Evolutionary conservation across 2,329 filamentous ascomycete genomes (phyloP), one percentile per base, ranked within the genome.

Genomic region (Colletotrichum filicis): DNA sequence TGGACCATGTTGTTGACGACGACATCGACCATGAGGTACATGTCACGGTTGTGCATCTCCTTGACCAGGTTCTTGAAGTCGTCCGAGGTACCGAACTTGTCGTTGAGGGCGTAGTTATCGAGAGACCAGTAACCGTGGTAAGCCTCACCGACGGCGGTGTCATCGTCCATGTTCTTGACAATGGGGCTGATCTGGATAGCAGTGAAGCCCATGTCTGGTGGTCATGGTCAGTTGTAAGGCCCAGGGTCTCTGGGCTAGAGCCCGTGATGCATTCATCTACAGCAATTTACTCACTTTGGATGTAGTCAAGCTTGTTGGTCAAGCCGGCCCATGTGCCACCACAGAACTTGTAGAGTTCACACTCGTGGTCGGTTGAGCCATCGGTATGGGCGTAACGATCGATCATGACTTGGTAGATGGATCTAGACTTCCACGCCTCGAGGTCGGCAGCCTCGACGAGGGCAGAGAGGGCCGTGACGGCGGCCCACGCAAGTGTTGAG

Each of bases 101-200:
- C 72, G 74, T 90, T 88, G 37, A 89, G 75, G 22, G 78, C 68
- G 76, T 82, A 78, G 71, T 84, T 78, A 73, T 84, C 77, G 59
- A 80, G 76, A 62, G 82, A 80, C 83, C 83, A 85, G 76, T 83
- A 85, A 26, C 83, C 83, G 68, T 84, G 83, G 73, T 84, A 85
- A 22, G 82, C 78, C 46, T 80, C 76, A 42, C 70, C 70, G 60
- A 73, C 70, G 32, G 70, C 70, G 24, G 70, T 73, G 66, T 73
- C 28, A 11, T 70, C 70, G 49, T 73, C 66, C 42, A 79, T 84
- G 74, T 77, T 85, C 84, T 85, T 1, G 81, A 89, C 85, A 12
- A 91, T 83, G 0, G 89, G 89, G 2, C 88, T 90, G 74, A 91
- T 89, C 87, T 88, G 87, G 64, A 90, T 82, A 52, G 89, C 89